Base-by-base conservation (phyloP, 2,329 filamentous ascomycete species). In the Kalaharituber pfeilii region DNA sequence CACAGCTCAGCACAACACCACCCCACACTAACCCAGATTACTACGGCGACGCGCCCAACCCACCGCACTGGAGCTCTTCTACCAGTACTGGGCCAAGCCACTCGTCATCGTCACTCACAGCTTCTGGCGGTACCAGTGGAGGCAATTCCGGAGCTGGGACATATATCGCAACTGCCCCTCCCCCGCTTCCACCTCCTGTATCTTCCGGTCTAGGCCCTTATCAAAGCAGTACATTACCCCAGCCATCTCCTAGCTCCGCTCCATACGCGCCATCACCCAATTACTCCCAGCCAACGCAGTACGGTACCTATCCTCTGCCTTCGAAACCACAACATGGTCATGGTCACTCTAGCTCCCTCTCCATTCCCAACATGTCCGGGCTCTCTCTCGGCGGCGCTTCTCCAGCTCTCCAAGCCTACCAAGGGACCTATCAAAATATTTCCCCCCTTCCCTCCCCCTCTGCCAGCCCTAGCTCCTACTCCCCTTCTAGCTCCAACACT, bases 401-500 rank as follows among this genome's bases (percentile, higher is more conserved):
- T 58, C 91, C 89, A 0, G 73, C 96, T 50, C 77, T 94, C 1
- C 89, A 96, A 69, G 82, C 91, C 0, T 96, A 96, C 69, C 83
- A 82, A 58, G 89, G 89, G 36, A 94, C 88, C 0, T 96, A 94
- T 64, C 89, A 96, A 68, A 86, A 85, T 55, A 84, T 93, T 63
- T 94, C 88, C 0, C 88, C 89, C 0, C 94, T 95, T 86, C 88
- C 88, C 0, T 87, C 87, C 0, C 86, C 88, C 0, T 71, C 88
- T 24, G 73, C 81, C 63, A 65, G 79, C 3, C 67, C 78, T 2
- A 69, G 71, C 1, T 65, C 72, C 49, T 68, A 72, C 27, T 71
- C 75, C 30, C 72, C 25, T 71, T 76, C 55, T 57, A 77, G 24
- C 45, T 60, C 57, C 52, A 59, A 58, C 63, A 22, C 50, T 51